Conservation (phyloP, 2,329 filamentous ascomycete genomes). For the Talaromyces sp. region DNA sequence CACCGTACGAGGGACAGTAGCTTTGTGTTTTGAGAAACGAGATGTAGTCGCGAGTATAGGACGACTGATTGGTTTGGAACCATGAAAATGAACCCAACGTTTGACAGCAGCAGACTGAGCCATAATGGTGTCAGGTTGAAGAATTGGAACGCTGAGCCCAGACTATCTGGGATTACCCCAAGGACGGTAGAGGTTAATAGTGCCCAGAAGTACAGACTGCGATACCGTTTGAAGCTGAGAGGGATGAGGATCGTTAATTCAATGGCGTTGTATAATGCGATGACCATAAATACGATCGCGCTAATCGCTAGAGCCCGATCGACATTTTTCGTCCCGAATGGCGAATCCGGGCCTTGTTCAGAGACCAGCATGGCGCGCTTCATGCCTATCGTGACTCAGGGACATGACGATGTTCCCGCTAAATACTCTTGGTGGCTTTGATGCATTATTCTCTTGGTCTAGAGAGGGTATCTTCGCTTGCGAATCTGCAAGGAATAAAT, state of each 20-base stretch:
- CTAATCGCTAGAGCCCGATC: neutral
- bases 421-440: too few species aligned
- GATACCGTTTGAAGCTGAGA: slow-evolving; percentile 4
- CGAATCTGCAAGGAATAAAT: too few species aligned
- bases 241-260: slow-evolving; percentile 8
- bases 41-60: slow-evolving; percentile 11
- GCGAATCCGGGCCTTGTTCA: neutral
- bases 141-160: slow-evolving; percentile 37
- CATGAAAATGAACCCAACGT: slow-evolving; percentile 56
- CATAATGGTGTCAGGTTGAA: slow-evolving; percentile 24
- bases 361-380: neutral
- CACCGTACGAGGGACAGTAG: neutral
- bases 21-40: neutral
- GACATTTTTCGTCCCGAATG: neutral
- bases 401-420: too few species aligned
- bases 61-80: slow-evolving; percentile 12
- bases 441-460: too few species aligned
- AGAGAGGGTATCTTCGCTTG: too few species aligned
- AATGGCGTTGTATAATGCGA: slow-evolving; percentile 6
- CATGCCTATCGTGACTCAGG: too few species aligned
- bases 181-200: slow-evolving; percentile 1
- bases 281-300: slow-evolving; percentile 8
- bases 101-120: slow-evolving; percentile 37
- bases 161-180: slow-evolving; percentile 23
- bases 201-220: slow-evolving; percentile 9